Evolutionary conservation across 306 rosid species (phyloP).

Genomic region (Quercus ilex): DNA sequence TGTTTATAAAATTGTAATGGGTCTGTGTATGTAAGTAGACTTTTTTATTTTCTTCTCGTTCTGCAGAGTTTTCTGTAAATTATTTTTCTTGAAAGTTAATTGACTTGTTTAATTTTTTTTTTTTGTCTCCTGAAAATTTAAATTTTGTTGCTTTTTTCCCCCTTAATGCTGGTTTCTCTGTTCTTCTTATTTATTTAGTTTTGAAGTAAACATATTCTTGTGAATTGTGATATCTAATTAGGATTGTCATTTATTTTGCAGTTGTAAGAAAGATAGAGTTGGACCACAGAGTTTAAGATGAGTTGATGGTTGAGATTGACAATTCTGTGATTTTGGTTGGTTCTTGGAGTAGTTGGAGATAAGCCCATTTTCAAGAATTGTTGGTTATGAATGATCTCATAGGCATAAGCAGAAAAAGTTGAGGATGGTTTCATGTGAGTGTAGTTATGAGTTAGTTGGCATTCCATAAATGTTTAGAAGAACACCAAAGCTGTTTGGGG

Average conservation of each 20-base stretch:
- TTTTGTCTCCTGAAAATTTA: too few relatives aligned
- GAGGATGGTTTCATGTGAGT: conserved; percentile 35
- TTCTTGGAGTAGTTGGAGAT: conserved; percentile 20
- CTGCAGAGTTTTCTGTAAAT: too few relatives aligned
- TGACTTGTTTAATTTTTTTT: too few relatives aligned
- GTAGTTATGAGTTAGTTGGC: conserved; percentile 36
- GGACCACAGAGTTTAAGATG: conserved; percentile 25
- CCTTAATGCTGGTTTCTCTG: not conserved
- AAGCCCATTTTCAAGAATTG: conserved; percentile 20
- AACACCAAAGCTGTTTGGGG: conserved; percentile 1
- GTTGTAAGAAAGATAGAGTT: conserved; percentile 31
- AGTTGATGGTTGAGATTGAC: conserved; percentile 28
- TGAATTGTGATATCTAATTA: conserved; percentile 4
- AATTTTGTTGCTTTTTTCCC: not conserved
- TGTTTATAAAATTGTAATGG: not conserved
- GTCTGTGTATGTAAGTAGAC: not conserved
- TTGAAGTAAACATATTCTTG: not conserved
- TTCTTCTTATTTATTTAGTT: conserved; percentile 1
- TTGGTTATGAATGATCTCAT: not conserved
- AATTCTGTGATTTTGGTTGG: conserved; percentile 22
- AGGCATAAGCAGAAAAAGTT: not conserved
- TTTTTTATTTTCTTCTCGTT: too few relatives aligned
- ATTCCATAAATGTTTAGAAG: conserved; percentile 4
- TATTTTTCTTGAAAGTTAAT: too few relatives aligned
- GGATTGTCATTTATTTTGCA: conserved; percentile 22